phyloP scores from a whole-genome alignment of 2,329 filamentous ascomycete genomes.

The Fusarium sp. region DNA sequence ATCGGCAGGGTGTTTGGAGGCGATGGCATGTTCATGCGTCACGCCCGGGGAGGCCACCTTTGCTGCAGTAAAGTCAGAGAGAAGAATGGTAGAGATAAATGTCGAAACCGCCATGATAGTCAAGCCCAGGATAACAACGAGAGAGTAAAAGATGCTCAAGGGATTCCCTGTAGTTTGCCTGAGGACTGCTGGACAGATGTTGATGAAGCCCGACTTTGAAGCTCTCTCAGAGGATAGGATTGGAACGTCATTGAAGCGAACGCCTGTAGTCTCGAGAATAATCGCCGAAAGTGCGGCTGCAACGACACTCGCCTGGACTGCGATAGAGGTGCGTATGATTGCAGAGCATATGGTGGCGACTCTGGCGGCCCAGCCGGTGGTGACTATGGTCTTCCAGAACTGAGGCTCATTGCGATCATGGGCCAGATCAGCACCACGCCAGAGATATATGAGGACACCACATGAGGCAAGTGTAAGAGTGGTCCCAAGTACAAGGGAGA shows the following conservation, averaged over 20 bases:
- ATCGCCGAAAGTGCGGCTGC: background rate
- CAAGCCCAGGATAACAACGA: background rate
- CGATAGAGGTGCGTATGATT: background rate
- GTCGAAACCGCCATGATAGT: background rate
- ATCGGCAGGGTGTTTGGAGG: background rate
- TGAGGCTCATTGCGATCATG: background rate
- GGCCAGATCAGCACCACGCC: background rate
- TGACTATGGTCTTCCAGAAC: background rate
- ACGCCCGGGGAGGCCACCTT: background rate
- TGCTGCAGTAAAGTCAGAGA: slow-evolving; percentile 1
- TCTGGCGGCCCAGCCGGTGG: background rate
- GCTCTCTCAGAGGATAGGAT: background rate
- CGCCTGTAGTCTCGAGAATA: slow-evolving; percentile 3
- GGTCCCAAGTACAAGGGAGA: background rate
- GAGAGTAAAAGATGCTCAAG: background rate
- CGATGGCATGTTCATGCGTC: background rate
- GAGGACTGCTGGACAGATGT: background rate
- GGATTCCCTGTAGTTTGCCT: background rate
- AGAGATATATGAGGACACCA: background rate
- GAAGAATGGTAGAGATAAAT: slow-evolving; percentile 17
- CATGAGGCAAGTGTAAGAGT: background rate
- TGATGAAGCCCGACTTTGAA: background rate
- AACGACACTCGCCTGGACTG: background rate
- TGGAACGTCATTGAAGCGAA: background rate
- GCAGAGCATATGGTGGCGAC: background rate